Conservation (phyloP, 1,284 basidiomycete species). For the Cutaneotrichosporon curvatum region DNA sequence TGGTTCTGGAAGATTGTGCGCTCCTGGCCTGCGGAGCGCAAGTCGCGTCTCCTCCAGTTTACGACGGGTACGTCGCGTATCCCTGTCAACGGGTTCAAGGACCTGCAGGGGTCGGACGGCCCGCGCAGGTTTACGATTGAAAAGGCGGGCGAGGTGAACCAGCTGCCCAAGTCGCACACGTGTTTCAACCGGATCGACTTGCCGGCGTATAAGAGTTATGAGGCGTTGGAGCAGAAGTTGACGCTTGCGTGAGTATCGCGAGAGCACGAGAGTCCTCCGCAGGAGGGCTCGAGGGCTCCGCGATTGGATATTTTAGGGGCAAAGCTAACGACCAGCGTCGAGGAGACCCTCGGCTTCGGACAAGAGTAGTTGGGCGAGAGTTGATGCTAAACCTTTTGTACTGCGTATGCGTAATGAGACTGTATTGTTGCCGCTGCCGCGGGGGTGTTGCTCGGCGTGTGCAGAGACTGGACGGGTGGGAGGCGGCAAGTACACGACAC, state of each 20-base stretch:
- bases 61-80: conserved; percentile 95
- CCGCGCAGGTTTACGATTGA: conserved; percentile 92
- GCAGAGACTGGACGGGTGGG: too few species aligned
- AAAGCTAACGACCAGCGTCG: conserved; percentile 50
- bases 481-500: too few species aligned
- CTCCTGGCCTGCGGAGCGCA: conserved; percentile 92
- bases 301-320: conserved; percentile 1
- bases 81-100: conserved; percentile 98
- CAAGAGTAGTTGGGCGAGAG: conserved; percentile 47
- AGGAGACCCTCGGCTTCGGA: conserved; percentile 54
- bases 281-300: too few species aligned
- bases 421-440: too few species aligned
- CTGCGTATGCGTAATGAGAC: too few species aligned
- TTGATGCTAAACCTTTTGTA: conserved; percentile 10
- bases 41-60: conserved; percentile 89
- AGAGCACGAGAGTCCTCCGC: too few species aligned
- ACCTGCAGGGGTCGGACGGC: conserved; percentile 94
- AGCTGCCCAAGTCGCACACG: conserved; percentile 76
- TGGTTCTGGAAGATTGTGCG: conserved; percentile 99
- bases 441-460: too few species aligned
- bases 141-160: conserved; percentile 86
- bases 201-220: conserved; percentile 84
- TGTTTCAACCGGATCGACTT: conserved; percentile 86
- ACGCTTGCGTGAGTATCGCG: conserved; percentile 56
- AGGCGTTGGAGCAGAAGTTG: conserved; percentile 80